Conservation (phyloP, 106 monocot genomes). For the Chionographis japonica region DNA sequence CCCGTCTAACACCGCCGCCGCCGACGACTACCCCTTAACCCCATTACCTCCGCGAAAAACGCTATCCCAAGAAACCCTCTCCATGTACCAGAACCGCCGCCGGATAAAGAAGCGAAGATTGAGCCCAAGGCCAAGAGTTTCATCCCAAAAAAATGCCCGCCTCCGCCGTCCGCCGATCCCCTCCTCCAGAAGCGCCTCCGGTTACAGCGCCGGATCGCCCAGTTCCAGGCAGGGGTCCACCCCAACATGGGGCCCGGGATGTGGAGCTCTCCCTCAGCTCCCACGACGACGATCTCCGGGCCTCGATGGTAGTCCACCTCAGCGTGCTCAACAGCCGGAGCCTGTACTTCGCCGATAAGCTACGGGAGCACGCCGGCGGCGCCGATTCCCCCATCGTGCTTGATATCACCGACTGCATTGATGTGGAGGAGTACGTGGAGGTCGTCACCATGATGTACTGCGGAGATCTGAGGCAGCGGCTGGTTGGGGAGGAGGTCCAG, state of each 20-base stretch:
- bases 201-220: slow-evolving; percentile 24
- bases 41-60: background rate
- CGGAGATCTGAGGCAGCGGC: slow-evolving; percentile 23
- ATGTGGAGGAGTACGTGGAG: slow-evolving; percentile 59
- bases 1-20: background rate
- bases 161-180: slow-evolving; percentile 8
- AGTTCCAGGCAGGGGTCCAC: slow-evolving; percentile 8
- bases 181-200: slow-evolving; percentile 3
- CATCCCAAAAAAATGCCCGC: background rate
- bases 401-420: slow-evolving; percentile 55
- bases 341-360: slow-evolving; percentile 35
- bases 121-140: too few species aligned
- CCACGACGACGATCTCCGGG: slow-evolving; percentile 23
- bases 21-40: slow-evolving; percentile 2
- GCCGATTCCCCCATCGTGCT: slow-evolving; percentile 9
- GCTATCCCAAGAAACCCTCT: too few species aligned
- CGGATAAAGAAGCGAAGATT: too few species aligned
- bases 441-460: slow-evolving; percentile 67
- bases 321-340: slow-evolving; percentile 22
- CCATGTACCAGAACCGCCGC: too few species aligned
- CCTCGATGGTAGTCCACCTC: slow-evolving; percentile 30
- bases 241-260: slow-evolving; percentile 22
- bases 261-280: slow-evolving; percentile 37
- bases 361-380: slow-evolving; percentile 19
- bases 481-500: slow-evolving; percentile 24